Evolutionary conservation across 1,284 basidiomycete genomes (phyloP).

Genomic region (Chiua sp.): DNA sequence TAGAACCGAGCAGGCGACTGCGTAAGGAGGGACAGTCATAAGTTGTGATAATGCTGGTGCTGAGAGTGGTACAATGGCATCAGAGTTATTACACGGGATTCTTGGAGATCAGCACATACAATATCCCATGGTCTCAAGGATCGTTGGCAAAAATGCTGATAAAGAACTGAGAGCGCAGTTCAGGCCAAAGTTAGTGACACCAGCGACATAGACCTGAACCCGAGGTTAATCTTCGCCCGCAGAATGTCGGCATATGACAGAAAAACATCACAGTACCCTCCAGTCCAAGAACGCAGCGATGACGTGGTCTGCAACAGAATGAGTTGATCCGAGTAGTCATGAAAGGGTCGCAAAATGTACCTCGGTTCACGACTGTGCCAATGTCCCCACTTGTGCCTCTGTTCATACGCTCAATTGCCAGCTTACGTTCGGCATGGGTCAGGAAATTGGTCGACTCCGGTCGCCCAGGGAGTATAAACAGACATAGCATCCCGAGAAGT

Average conservation of each 20-base stretch:
- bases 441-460: slow-evolving; percentile 79
- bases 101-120: slow-evolving; percentile 36
- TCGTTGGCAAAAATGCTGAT: slow-evolving; percentile 86
- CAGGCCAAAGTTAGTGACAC: slow-evolving; percentile 77
- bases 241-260: not conserved
- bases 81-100: not conserved
- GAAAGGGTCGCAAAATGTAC: slow-evolving; percentile 39
- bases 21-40: slow-evolving; percentile 84
- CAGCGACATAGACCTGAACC: slow-evolving; percentile 53
- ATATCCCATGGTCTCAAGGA: slow-evolving; percentile 74
- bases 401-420: slow-evolving; percentile 80
- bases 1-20: slow-evolving; percentile 71
- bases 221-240: slow-evolving; percentile 1
- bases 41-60: slow-evolving; percentile 64
- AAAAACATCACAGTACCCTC: slow-evolving; percentile 51
- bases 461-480: slow-evolving; percentile 74
- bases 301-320: slow-evolving; percentile 54
- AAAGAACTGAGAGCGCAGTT: slow-evolving; percentile 83
- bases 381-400: slow-evolving; percentile 69
- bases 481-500: slow-evolving; percentile 67
- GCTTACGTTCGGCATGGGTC: slow-evolving; percentile 70
- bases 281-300: slow-evolving; percentile 71
- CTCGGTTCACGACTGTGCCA: slow-evolving; percentile 67
- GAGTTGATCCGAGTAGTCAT: not conserved
- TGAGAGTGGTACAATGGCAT: slow-evolving; percentile 20